phyloP scores from a whole-genome alignment of 768 basidiomycete genomes.

The Gloeopeniophorella convolvens region DNA sequence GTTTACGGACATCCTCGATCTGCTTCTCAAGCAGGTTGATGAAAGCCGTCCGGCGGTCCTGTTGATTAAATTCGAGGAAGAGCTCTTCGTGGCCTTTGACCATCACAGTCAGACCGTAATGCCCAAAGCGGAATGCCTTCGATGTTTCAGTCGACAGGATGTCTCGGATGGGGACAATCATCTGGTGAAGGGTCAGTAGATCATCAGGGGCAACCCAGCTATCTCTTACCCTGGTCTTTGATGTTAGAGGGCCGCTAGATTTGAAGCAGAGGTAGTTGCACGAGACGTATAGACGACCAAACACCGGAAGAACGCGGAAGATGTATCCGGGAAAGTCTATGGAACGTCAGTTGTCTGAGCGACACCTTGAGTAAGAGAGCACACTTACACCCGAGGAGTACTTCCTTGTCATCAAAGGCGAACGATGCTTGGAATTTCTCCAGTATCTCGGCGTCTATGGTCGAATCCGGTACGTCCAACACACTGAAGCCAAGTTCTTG shows the following conservation, averaged over 20 bases:
- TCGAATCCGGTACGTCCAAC: constrained; percentile 63
- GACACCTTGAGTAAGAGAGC: neutral
- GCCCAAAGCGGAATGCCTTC: constrained; percentile 84
- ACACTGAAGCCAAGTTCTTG: constrained; percentile 53
- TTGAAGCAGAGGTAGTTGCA: constrained; percentile 93
- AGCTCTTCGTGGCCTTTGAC: constrained; percentile 96
- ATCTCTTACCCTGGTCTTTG: constrained; percentile 69
- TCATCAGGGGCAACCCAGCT: neutral
- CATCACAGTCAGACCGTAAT: constrained; percentile 82
- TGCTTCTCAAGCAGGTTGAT: constrained; percentile 69
- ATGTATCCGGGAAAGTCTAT: constrained; percentile 89
- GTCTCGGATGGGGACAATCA: constrained; percentile 90
- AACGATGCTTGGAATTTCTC: constrained; percentile 80
- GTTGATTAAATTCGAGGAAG: constrained; percentile 88
- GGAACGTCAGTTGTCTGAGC: constrained; percentile 12
- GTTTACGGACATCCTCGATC: constrained; percentile 62
- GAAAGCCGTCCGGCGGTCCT: constrained; percentile 76
- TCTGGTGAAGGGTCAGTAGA: constrained; percentile 41
- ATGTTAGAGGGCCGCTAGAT: constrained; percentile 71
- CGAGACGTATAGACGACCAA: constrained; percentile 86
- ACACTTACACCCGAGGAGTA: constrained; percentile 76
- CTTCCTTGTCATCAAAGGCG: constrained; percentile 86
- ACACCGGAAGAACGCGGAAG: constrained; percentile 83
- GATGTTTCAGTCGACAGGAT: constrained; percentile 78
- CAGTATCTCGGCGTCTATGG: constrained; percentile 52